Conservation (phyloP, 2,329 filamentous ascomycete species). For the Chaetomium strumarium region DNA sequence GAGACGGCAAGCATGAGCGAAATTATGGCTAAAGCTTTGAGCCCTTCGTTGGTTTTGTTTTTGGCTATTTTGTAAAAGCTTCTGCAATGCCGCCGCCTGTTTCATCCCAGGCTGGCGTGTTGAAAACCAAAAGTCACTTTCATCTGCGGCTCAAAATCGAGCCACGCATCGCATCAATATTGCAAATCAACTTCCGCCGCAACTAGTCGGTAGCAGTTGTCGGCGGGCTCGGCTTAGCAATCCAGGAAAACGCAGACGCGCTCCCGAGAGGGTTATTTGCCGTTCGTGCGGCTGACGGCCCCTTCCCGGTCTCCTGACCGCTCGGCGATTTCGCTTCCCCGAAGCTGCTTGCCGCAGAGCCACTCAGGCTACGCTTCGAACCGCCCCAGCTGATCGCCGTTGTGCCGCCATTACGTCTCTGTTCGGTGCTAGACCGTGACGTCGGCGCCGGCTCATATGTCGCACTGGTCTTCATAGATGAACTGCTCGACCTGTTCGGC, state of each 20-base stretch:
- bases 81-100: too few relatives aligned
- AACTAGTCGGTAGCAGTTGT: slow-evolving; percentile 32
- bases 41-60: too few relatives aligned
- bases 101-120: too few relatives aligned
- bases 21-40: too few relatives aligned
- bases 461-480: slow-evolving; percentile 44
- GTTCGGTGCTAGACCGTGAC: slow-evolving; percentile 40
- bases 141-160: too few relatives aligned
- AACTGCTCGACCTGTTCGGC: slow-evolving; percentile 59
- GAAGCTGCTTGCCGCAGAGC: slow-evolving; percentile 26
- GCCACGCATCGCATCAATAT: too few relatives aligned
- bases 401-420: slow-evolving; percentile 33
- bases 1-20: too few relatives aligned
- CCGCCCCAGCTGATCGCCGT: slow-evolving; percentile 27
- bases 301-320: slow-evolving; percentile 27
- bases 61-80: too few relatives aligned
- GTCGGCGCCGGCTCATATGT: slow-evolving; percentile 47
- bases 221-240: slow-evolving; percentile 54
- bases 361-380: slow-evolving; percentile 45
- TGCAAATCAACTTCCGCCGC: too few relatives aligned
- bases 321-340: slow-evolving; percentile 16
- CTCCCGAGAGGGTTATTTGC: slow-evolving; percentile 79
- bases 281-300: slow-evolving; percentile 41
- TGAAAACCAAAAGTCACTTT: too few relatives aligned
- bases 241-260: slow-evolving; percentile 92